These are phyloP conservation scores for Fusarium sp. DNA, from an alignment of 2,329 filamentous ascomycete species.

Conservation along the genomic window DNA sequence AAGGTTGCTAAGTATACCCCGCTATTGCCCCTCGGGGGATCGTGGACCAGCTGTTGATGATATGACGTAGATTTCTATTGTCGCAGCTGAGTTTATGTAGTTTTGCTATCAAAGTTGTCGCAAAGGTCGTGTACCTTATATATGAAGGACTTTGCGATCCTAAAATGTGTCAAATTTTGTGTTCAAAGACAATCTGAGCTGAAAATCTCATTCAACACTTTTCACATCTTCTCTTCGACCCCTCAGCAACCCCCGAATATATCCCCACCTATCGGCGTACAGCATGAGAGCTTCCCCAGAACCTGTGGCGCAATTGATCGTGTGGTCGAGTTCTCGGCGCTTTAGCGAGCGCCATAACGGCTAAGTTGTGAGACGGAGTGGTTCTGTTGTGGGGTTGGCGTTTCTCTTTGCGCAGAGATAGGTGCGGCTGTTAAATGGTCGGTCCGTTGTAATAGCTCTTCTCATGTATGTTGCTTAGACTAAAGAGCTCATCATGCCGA, in stretches of 20 bases:
- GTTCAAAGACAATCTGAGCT: background rate
- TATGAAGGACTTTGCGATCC: background rate
- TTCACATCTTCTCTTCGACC: slow-evolving; percentile 2
- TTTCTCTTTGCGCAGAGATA: slow-evolving; percentile 12
- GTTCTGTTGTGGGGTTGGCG: slow-evolving; percentile 25
- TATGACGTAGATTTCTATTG: slow-evolving; percentile 32
- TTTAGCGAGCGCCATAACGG: slow-evolving; percentile 22
- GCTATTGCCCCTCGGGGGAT: slow-evolving; percentile 40
- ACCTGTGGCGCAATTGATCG: slow-evolving; percentile 22
- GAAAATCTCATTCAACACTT: background rate
- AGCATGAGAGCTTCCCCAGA: slow-evolving; percentile 29
- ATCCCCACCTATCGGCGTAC: slow-evolving; percentile 45
- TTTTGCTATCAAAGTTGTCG: background rate
- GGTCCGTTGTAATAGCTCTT: slow-evolving; percentile 9
- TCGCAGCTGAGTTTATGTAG: background rate
- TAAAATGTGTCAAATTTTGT: background rate
- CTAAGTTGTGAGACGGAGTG: background rate
- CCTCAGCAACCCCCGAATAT: slow-evolving; percentile 37
- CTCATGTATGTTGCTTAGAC: background rate
- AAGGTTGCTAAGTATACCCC: slow-evolving; percentile 40
- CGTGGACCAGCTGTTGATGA: slow-evolving; percentile 12
- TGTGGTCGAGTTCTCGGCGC: slow-evolving; percentile 25
- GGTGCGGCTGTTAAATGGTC: slow-evolving; percentile 26
- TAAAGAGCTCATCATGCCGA: background rate
- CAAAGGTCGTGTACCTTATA: background rate